Base-by-base conservation (phyloP, 1,284 basidiomycete genomes). In the Trichosporon asahii region DNA sequence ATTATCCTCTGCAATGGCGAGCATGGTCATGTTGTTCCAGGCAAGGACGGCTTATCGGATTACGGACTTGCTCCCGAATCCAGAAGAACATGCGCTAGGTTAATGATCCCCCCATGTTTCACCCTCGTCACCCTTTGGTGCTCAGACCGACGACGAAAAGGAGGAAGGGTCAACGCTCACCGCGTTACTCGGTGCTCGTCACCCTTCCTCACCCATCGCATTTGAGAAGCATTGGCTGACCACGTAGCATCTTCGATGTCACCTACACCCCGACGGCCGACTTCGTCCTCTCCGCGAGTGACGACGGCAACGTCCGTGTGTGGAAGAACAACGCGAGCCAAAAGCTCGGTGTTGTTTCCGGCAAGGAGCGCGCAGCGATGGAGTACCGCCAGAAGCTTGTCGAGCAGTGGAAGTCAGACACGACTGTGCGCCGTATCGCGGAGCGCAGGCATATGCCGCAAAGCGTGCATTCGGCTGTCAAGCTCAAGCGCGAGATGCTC, bases 311-410 rank as follows among this genome's bases (percentile, higher is more conserved):
- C 78, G 89, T 98, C 68, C 89, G 96, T 61, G 88, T 99, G 77
- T 99, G 97, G 97, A 99, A 99, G 83, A 89, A 93, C 14, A 90
- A 91, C 69, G 94, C 96, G 0, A 91, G 92, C 0, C 95, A 97
- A 75, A 97, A 94, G 83, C 86, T 99, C 33, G 97, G 96, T 5
- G 88, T 97, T 66, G 86, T 97, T 73, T 94, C 92, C 66, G 91
- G 92, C n/a, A 89, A 94, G 71, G 96, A 99, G 82, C 89, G 93
- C 68, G 93, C 94, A 8, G 89, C 91, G 21, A 91, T 95, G 76
- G 96, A 99, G 82, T 98, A 99, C 84, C 87, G 95, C 35, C 90
- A 94, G 69, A 91, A 88, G 74, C 88, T 99, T 72, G 90, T 92
- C 76, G 89, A 94, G 77, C 88, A 92, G 78, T 99, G 96, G 95